Percentiles rank a stretch among this genome's conserved stretches.
phyloP scores from a whole-genome alignment of 1,284 basidiomycete genomes.

The Irpex lacteus region DNA sequence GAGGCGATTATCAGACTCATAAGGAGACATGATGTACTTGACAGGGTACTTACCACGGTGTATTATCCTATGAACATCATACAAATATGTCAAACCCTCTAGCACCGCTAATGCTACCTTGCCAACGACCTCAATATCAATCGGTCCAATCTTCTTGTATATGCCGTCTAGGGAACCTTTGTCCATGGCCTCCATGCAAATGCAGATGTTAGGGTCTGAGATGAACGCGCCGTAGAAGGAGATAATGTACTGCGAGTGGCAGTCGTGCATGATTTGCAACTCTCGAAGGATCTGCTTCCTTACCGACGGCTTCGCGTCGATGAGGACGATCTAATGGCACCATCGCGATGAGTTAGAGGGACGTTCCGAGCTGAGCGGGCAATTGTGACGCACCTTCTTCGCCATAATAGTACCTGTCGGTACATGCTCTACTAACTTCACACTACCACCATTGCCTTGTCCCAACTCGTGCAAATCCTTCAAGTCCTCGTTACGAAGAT shows the following conservation, averaged over 20 bases:
- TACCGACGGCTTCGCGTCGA: conserved; percentile 96
- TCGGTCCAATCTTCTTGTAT: conserved; percentile 90
- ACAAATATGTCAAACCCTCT: conserved; percentile 94
- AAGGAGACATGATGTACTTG: background rate
- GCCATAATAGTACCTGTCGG: conserved; percentile 91
- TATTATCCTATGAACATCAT: conserved; percentile 98
- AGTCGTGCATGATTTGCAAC: conserved; percentile 98
- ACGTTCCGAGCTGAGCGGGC: background rate
- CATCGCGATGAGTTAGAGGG: background rate
- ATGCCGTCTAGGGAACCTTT: conserved; percentile 89
- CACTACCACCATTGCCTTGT: conserved; percentile 97
- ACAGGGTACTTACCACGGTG: conserved; percentile 76
- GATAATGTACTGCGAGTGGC: conserved; percentile 90
- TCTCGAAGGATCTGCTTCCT: conserved; percentile 98
- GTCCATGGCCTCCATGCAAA: conserved; percentile 99
- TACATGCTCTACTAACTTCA: conserved; percentile 91
- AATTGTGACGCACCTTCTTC: conserved; percentile 73
- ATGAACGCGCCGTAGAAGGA: conserved; percentile 97
- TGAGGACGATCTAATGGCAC: conserved; percentile 81
- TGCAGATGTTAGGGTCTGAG: conserved; percentile 95
- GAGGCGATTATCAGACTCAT: background rate
- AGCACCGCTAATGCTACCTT: conserved; percentile 92
- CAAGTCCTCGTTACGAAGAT: conserved; percentile 80
- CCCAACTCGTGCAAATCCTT: conserved; percentile 87
- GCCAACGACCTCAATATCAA: conserved; percentile 87